Evolutionary conservation across 2,329 filamentous ascomycete species (phyloP).

Genomic region (Ceratocystis diversiconidia): DNA sequence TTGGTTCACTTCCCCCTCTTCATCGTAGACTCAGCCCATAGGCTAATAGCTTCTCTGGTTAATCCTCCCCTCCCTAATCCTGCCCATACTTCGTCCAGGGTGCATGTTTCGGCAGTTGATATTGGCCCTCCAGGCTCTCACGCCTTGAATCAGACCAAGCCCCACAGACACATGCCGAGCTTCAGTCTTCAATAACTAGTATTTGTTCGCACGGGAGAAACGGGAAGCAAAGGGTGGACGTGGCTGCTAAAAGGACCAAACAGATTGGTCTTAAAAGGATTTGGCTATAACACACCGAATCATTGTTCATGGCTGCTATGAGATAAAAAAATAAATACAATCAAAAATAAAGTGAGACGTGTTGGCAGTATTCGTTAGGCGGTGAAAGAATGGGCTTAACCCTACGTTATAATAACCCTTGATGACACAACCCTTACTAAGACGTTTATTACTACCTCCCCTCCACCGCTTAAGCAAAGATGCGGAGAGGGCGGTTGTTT

Average conservation of each 20-base stretch:
- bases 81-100: not conserved
- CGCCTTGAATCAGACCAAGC: not conserved
- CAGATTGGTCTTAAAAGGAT: not conserved
- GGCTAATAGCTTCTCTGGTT: not conserved
- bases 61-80: not conserved
- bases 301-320: not conserved
- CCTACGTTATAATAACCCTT: not conserved
- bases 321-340: not conserved
- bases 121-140: not conserved
- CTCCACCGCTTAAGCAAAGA: conserved; percentile 31
- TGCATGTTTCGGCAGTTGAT: not conserved
- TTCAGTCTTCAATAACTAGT: no score
- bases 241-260: not conserved
- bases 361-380: not conserved
- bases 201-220: not conserved
- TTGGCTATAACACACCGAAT: not conserved
- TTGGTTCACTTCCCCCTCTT: not conserved
- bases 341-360: not conserved
- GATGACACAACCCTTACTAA: not conserved
- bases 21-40: not conserved
- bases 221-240: not conserved
- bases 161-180: conserved; percentile 2
- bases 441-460: not conserved
- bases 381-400: not conserved
- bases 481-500: conserved; percentile 34